Evolutionary conservation across 306 rosid species (phyloP).

Genomic region (Argentina anserina): DNA sequence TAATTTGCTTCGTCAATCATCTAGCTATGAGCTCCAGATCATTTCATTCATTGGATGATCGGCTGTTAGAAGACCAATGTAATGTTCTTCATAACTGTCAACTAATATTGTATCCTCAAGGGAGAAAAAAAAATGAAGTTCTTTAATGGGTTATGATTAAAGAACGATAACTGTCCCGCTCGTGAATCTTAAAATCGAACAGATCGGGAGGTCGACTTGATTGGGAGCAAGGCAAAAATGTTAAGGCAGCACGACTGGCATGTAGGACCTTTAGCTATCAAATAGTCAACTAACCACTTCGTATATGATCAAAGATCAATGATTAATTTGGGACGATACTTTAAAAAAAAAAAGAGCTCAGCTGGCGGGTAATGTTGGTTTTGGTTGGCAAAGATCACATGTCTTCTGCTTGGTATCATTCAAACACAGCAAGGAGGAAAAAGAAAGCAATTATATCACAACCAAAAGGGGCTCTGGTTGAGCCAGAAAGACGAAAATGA

Average conservation of each 20-base stretch:
- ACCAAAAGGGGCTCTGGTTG: neutral
- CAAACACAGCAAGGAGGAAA: constrained; percentile 12
- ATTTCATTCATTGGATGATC: neutral
- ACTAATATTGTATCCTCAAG: neutral
- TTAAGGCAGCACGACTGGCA: constrained; percentile 7
- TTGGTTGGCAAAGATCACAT: constrained; percentile 63
- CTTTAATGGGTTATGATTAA: neutral
- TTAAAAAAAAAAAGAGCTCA: constrained; percentile 20
- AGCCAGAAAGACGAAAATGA: constrained; percentile 20
- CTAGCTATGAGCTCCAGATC: neutral
- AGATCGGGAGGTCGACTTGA: neutral
- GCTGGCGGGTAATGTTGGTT: constrained; percentile 57
- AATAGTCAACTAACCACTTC: constrained; percentile 21
- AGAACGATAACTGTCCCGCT: neutral
- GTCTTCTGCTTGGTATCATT: constrained; percentile 35
- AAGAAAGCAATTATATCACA: neutral
- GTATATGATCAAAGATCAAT: neutral
- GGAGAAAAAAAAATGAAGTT: neutral
- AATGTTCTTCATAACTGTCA: neutral
- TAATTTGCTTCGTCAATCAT: neutral
- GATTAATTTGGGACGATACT: neutral
- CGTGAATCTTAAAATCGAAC: neutral
- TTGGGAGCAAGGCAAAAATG: neutral
- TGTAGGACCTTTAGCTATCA: neutral
- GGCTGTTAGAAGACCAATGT: neutral